Conservation (phyloP, 495 filamentous ascomycete species). For the Tuber magnatum region DNA sequence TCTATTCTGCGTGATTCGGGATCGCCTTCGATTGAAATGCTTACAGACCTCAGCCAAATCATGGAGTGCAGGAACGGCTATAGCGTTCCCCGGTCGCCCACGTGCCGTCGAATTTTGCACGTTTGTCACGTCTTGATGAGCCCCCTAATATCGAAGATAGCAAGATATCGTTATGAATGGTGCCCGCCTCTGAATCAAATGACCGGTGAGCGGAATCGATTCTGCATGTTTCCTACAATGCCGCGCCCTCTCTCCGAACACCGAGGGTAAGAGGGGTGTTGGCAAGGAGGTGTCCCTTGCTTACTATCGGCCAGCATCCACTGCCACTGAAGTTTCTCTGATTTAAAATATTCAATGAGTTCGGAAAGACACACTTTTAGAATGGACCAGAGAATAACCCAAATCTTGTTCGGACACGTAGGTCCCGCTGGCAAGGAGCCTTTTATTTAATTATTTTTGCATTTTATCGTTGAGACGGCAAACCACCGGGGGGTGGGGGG, state of each 20-base stretch:
- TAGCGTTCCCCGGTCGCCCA: not conserved
- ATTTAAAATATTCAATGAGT: not conserved
- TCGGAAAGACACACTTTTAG: not conserved
- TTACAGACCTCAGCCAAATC: not conserved
- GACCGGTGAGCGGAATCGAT: not conserved
- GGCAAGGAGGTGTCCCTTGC: not conserved
- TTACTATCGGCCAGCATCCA: not conserved
- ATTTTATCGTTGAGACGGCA: not conserved
- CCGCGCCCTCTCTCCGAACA: not conserved
- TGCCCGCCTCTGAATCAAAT: not conserved
- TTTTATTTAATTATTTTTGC: not conserved
- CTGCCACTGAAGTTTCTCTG: not conserved
- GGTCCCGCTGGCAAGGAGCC: not conserved
- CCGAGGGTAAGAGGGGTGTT: not conserved
- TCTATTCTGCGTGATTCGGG: not conserved
- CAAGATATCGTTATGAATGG: not conserved
- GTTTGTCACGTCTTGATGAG: not conserved
- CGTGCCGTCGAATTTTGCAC: not conserved
- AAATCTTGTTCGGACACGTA: conserved; percentile 2
- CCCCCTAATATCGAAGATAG: not conserved
- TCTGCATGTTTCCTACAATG: not conserved
- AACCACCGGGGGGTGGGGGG: not conserved
- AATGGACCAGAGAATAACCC: not conserved
- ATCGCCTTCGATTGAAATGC: not conserved
- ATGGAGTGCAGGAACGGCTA: not conserved